Base-by-base conservation (phyloP, 225 moss, liverwort and hornwort genomes). In the Takakia lepidozioides region DNA sequence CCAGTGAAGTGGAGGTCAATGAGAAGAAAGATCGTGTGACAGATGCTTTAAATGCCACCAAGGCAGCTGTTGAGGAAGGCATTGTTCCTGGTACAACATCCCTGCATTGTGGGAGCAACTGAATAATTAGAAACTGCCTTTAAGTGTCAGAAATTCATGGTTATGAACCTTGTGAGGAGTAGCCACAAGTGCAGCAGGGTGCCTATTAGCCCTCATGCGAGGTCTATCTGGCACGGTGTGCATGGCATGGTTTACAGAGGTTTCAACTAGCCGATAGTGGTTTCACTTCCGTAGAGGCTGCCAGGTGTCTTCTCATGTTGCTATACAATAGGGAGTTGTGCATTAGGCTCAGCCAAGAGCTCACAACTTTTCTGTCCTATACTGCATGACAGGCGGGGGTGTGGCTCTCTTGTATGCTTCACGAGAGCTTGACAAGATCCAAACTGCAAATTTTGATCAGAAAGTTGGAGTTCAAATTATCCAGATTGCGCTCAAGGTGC, bases 1-100 rank as follows among this genome's bases (percentile, higher is more conserved):
- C 86, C 6, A 88, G 88, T 55, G 93, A 93, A 74, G 42, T 86
- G 37, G 93, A 93, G 60, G 86, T 93, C n/a, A 81, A 69, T 51
- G 93, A 93, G 74, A 93, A 86, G 71, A 88, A 93, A 50, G 93
- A 93, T 57, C 76, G 88, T 23, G 83, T 93, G 2, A 93, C 83
- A 2, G 93, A 93, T 62, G 88, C 93, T 20, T 70, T 93, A 75
- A 88, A 88, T 66, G 88, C 88, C 25, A 93, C 93, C 5, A 88
- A 88, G 65, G 88, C 86, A 55, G 86, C 88, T 2, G 83, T 93
- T 4, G 86, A 86, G 61, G 93, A 93, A 75, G 88, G 93, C 52
- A 86, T 93, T 59, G 86, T 93, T 20, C 85, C 93, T 43, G 85
- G 92, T 85, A 58, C 52, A 54, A 32, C 8, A 27, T 37, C 19